Conservation (phyloP, 2,329 filamentous ascomycete species). For the Colletotrichum tropicale region DNA sequence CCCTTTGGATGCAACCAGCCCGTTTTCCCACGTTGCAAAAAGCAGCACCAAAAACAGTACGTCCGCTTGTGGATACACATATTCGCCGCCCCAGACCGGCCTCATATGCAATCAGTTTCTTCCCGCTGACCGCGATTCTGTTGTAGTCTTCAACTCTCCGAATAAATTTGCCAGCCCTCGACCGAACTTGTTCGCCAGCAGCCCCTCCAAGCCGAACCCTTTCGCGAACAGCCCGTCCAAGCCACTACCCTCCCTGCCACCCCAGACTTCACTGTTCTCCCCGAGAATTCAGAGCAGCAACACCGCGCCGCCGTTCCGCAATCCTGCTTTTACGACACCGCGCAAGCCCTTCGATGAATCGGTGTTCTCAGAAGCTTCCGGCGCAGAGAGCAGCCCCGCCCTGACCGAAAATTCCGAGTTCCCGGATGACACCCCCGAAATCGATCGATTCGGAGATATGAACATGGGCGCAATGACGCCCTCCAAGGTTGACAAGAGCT, state of each 20-base stretch:
- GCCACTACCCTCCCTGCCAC: slow-evolving; percentile 41
- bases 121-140: neutral
- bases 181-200: slow-evolving; percentile 38
- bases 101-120: neutral
- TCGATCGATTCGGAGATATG: slow-evolving; percentile 48
- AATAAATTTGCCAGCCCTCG: slow-evolving; percentile 34
- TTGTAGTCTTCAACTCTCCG: slow-evolving; percentile 41
- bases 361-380: slow-evolving; percentile 59
- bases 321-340: slow-evolving; percentile 68
- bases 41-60: slow-evolving; percentile 43
- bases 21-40: slow-evolving; percentile 60
- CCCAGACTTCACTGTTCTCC: slow-evolving; percentile 51
- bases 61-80: slow-evolving; percentile 23
- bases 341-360: slow-evolving; percentile 61
- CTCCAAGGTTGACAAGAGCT: slow-evolving; percentile 48
- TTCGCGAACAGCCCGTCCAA: slow-evolving; percentile 42
- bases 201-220: slow-evolving; percentile 27
- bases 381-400: slow-evolving; percentile 65
- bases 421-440: slow-evolving; percentile 57
- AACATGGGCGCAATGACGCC: slow-evolving; percentile 52
- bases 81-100: neutral
- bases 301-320: slow-evolving; percentile 60
- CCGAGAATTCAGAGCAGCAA: slow-evolving; percentile 45
- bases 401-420: slow-evolving; percentile 61
- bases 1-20: slow-evolving; percentile 65